Evolutionary conservation across 2,329 filamentous ascomycete species (phyloP).

Genomic region (Calonectria pseudoreteaudii): DNA sequence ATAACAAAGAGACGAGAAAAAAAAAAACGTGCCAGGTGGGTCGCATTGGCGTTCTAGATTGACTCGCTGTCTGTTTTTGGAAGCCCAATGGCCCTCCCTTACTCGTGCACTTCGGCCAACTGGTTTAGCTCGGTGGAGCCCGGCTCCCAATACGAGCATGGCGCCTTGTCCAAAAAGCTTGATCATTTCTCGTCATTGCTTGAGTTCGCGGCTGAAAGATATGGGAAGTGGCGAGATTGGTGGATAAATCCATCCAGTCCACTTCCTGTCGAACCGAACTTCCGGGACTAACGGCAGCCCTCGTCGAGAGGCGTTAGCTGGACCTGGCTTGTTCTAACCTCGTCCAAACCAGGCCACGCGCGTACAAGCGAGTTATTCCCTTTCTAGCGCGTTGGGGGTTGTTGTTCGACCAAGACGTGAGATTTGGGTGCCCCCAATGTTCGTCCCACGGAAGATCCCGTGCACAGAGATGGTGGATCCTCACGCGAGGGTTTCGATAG

Average conservation of each 20-base stretch:
- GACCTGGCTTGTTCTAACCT: not conserved
- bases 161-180: conserved; percentile 1
- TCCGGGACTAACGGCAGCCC: not conserved
- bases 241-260: not conserved
- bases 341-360: not conserved
- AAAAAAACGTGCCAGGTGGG: not conserved
- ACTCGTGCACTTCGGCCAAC: conserved; percentile 3
- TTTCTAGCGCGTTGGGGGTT: not conserved
- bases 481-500: conserved; percentile 2
- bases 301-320: not conserved
- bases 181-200: conserved; percentile 1
- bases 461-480: not conserved
- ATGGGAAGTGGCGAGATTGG: not conserved
- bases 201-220: not conserved
- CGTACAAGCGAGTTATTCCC: not conserved
- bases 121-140: not conserved
- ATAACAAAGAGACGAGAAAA: not conserved
- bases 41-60: not conserved
- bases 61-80: not conserved
- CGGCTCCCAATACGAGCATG: not conserved
- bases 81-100: not conserved
- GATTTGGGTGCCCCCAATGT: not conserved
- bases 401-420: not conserved
- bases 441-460: not conserved
- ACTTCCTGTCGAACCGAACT: not conserved